Conservation (phyloP, 1,139 yeast species). For the Kodamaea sp. region DNA sequence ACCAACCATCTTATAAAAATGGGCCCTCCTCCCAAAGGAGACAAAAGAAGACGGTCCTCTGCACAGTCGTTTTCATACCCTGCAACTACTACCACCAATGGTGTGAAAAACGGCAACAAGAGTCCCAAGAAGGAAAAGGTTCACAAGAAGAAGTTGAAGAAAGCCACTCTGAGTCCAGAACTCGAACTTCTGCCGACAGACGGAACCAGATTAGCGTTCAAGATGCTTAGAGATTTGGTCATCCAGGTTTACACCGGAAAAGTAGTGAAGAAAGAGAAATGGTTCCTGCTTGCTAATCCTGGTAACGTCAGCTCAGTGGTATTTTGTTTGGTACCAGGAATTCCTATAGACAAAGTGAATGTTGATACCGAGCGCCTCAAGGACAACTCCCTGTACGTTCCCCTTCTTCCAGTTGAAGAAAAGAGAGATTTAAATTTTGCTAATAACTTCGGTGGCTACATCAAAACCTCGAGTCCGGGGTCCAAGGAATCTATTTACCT, state of each 20-base stretch:
- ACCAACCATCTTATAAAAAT: constrained; percentile 2
- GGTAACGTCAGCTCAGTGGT: constrained; percentile 44
- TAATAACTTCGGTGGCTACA: constrained; percentile 36
- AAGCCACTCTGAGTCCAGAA: constrained; percentile 32
- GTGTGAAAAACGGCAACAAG: not conserved
- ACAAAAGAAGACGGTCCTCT: constrained; percentile 47
- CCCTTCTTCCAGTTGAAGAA: constrained; percentile 14
- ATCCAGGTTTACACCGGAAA: constrained; percentile 18
- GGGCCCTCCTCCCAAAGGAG: constrained; percentile 14
- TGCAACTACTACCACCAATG: constrained; percentile 3
- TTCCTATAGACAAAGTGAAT: constrained; percentile 28
- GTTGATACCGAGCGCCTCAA: constrained; percentile 1
- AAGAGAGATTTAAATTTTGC: constrained; percentile 39
- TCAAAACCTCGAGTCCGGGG: constrained; percentile 63
- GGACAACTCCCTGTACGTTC: not conserved
- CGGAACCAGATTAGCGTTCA: constrained; percentile 30
- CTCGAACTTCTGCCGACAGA: constrained; percentile 16
- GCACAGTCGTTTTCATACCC: constrained; percentile 25
- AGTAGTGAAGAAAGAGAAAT: constrained; percentile 3
- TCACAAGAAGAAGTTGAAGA: constrained; percentile 36
- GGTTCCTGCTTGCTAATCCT: constrained; percentile 8
- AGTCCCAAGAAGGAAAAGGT: constrained; percentile 28
- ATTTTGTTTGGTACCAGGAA: constrained; percentile 67
- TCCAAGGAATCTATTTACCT: constrained; percentile 57
- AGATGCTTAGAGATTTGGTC: constrained; percentile 53